phyloP scores from a whole-genome alignment of 306 rosid genomes.

The Geum urbanum region DNA sequence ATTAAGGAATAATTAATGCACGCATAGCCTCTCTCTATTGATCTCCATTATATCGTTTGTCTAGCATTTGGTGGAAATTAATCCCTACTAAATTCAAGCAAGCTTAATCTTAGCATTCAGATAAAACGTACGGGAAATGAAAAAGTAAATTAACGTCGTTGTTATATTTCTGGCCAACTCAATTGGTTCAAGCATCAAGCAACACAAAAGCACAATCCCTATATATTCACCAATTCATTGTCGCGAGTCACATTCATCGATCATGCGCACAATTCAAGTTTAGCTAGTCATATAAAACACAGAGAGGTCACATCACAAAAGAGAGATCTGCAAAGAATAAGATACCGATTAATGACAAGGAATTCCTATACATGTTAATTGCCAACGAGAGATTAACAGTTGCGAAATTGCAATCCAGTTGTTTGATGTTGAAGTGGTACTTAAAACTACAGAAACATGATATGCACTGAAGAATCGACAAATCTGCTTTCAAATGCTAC shows the following conservation, averaged over 20 bases:
- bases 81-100: too few species aligned
- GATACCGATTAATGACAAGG: background rate
- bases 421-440: constrained; percentile 10
- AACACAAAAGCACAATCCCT: background rate
- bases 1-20: too few species aligned
- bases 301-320: background rate
- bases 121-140: too few species aligned
- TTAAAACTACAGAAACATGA: background rate
- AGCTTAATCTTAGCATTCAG: too few species aligned
- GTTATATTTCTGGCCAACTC: too few species aligned
- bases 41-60: too few species aligned
- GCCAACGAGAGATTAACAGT: background rate
- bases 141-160: too few species aligned
- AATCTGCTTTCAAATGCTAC: background rate
- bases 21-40: too few species aligned
- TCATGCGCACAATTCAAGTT: background rate
- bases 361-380: background rate
- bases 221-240: background rate
- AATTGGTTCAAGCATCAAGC: too few species aligned
- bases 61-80: too few species aligned
- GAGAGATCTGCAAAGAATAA: background rate
- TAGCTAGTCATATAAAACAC: background rate
- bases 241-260: background rate
- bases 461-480: background rate
- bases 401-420: background rate